Evolutionary conservation across 2,329 filamentous ascomycete species (phyloP).

Genomic region (Bipolaris victoriae): DNA sequence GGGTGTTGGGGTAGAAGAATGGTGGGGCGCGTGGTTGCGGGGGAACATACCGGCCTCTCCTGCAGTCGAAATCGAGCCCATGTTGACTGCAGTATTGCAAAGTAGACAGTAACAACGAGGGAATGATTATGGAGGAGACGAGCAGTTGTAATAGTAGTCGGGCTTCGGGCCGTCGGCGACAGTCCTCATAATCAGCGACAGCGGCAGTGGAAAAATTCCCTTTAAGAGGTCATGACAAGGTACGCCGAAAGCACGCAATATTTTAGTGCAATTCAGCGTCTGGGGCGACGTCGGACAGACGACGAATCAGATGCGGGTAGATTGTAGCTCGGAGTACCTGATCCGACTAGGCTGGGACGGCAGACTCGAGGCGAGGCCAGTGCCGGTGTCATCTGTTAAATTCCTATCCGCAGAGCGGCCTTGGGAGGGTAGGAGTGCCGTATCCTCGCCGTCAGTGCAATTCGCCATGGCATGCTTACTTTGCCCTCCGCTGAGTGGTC

Average conservation of each 20-base stretch:
- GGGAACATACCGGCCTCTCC: slow-evolving; percentile 50
- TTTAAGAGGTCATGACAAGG: slow-evolving; percentile 28
- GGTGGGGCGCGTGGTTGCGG: slow-evolving; percentile 26
- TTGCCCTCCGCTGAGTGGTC: slow-evolving; percentile 22
- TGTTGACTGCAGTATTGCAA: slow-evolving; percentile 35
- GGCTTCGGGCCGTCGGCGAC: slow-evolving; percentile 39
- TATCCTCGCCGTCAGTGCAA: slow-evolving; percentile 1
- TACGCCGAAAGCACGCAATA: slow-evolving; percentile 30
- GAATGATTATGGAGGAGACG: slow-evolving; percentile 24
- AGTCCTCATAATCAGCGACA: slow-evolving; percentile 30
- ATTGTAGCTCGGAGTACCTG: slow-evolving; percentile 15
- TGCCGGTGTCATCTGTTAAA: not conserved
- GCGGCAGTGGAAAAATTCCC: slow-evolving; percentile 38
- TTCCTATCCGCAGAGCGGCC: slow-evolving; percentile 3
- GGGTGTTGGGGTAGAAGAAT: slow-evolving; percentile 18
- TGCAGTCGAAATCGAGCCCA: slow-evolving; percentile 51
- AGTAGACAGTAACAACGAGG: slow-evolving; percentile 28
- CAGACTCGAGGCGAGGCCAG: slow-evolving; percentile 20
- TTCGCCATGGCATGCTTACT: slow-evolving; percentile 19
- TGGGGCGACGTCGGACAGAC: slow-evolving; percentile 23
- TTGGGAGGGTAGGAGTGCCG: slow-evolving; percentile 9
- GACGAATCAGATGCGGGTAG: slow-evolving; percentile 20
- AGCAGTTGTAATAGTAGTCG: slow-evolving; percentile 33
- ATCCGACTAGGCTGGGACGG: not conserved
- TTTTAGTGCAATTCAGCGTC: slow-evolving; percentile 24